Conservation (phyloP, 2,329 filamentous ascomycete species). For the Triangularia setosa region DNA sequence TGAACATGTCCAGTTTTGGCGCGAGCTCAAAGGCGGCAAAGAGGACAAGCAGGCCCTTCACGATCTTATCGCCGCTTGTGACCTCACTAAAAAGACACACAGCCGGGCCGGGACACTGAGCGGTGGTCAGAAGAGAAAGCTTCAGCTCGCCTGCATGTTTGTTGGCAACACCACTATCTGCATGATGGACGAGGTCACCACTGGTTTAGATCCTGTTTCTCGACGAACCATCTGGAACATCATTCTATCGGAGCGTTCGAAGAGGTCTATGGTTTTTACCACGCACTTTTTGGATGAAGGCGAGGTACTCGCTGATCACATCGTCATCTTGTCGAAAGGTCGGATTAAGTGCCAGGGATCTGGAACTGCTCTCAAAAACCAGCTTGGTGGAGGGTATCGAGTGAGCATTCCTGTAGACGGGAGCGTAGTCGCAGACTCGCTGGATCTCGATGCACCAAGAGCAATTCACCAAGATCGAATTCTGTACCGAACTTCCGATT, state of each 20-base stretch:
- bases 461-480: conserved; percentile 53
- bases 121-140: conserved; percentile 66
- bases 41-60: conserved; percentile 46
- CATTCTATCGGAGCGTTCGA: conserved; percentile 57
- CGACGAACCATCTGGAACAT: conserved; percentile 68
- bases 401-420: conserved; percentile 39
- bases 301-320: conserved; percentile 64
- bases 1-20: conserved; percentile 63
- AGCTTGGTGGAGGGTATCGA: conserved; percentile 60
- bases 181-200: conserved; percentile 67
- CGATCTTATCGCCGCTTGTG: conserved; percentile 53
- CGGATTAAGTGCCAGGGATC: conserved; percentile 59
- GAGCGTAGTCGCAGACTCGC: conserved; percentile 28
- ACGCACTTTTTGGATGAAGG: conserved; percentile 70
- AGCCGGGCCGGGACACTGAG: conserved; percentile 55
- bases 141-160: conserved; percentile 69
- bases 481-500: conserved; percentile 50
- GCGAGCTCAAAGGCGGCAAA: conserved; percentile 49
- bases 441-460: conserved; percentile 28
- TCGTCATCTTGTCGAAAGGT: conserved; percentile 62
- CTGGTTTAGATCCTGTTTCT: conserved; percentile 63
- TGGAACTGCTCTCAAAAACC: conserved; percentile 60
- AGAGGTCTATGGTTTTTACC: conserved; percentile 61
- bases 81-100: conserved; percentile 55
- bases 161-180: conserved; percentile 64